These are phyloP conservation scores for Cryptococcus sp. DNA, from an alignment of 1,284 basidiomycete species.

Conservation along the genomic window DNA sequence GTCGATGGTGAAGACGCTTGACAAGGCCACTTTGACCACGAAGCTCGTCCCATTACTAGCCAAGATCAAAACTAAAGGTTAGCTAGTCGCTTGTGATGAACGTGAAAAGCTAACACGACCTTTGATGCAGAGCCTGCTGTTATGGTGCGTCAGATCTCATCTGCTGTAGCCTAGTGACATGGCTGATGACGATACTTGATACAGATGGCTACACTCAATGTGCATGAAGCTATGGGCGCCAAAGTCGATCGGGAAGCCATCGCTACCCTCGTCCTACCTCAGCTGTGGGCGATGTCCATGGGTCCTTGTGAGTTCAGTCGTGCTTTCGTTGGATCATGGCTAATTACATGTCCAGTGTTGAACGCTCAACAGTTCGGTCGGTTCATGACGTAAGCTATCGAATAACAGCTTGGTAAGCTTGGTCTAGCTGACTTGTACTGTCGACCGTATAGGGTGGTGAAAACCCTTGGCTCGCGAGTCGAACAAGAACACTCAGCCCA, in stretches of 20 bases:
- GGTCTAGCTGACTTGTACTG: not conserved
- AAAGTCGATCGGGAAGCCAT: constrained; percentile 95
- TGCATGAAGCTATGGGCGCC: constrained; percentile 94
- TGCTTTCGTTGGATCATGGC: not conserved
- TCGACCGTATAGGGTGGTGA: constrained; percentile 40
- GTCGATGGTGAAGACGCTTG: constrained; percentile 88
- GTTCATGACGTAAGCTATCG: constrained; percentile 76
- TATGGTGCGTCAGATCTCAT: constrained; percentile 61
- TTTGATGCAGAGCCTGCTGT: constrained; percentile 71
- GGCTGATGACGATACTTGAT: not conserved
- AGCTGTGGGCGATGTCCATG: constrained; percentile 94
- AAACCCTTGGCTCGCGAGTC: constrained; percentile 50
- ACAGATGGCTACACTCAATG: constrained; percentile 85
- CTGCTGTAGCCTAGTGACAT: not conserved
- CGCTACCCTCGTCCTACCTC: constrained; percentile 88
- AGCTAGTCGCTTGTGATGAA: constrained; percentile 2
- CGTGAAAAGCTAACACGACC: constrained; percentile 8
- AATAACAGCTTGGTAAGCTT: constrained; percentile 27
- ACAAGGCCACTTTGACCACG: constrained; percentile 87
- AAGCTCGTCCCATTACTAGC: constrained; percentile 91
- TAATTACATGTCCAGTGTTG: constrained; percentile 61
- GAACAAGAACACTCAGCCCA: constrained; percentile 54
- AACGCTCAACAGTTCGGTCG: constrained; percentile 88
- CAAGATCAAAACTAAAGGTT: constrained; percentile 85
- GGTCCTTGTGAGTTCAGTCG: constrained; percentile 70